Evolutionary conservation across 1,284 basidiomycete genomes (phyloP), one percentile per base, ranked within the genome.

Genomic region (Ganoderma sinense): DNA sequence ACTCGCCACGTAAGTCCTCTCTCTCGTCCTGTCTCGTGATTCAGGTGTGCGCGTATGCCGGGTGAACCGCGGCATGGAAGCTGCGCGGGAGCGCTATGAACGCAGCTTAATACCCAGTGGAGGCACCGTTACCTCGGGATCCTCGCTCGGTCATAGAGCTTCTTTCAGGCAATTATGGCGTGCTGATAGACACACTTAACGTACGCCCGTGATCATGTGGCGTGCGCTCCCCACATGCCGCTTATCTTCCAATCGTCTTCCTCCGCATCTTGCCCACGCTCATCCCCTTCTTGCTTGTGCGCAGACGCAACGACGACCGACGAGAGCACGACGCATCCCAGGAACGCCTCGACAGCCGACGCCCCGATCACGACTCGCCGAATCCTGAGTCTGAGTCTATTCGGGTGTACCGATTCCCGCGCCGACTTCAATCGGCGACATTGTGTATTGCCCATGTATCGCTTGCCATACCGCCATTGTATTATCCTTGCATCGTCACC

Each of bases 1-100:
- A 78, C 78, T 61, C 76, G 79, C 75, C 80, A 81, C 73, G 80
- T 81, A 75, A 72, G 79, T 78, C 70, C 61, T 68, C 31, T 14
- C 2, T 61, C 39, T 41, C 36, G 39, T 64, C 36, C 40, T 8
- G 63, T 73, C 74, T 64, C 65, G 74, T 75, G 75, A 73, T 68
- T 31, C 6, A 20, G 18, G 20, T n/a, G 51, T 61, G 48, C 65
- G 56, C 45, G 67, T 56, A 64, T 53, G 56, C 56, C 72, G 68
- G 70, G 23, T 41, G 45, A 71, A 71, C 23, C 39, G 31, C 71
- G 69, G 71, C 65, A 63, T 69, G 39, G 48, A 71, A 65, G 62
- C 71, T 23, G 58, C 59, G 39, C 59, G 39, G 59, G 39, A 61
- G 39, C 59, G 59, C 62, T 62, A 51, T 41, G 67, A 69, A 70